Conservation (phyloP, 306 rosid genomes). For the Vicia faba region DNA sequence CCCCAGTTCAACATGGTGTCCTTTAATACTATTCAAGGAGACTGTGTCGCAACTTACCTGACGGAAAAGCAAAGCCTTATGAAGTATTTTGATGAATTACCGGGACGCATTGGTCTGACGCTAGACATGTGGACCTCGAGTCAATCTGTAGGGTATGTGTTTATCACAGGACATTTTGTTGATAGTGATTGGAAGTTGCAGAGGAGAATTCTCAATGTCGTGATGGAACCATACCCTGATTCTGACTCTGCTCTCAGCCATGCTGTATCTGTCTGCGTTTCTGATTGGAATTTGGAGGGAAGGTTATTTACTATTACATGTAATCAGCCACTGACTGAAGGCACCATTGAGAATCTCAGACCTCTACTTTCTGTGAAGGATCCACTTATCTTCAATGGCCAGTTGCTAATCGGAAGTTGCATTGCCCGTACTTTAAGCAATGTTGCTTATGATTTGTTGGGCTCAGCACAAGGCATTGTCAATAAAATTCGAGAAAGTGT, state of each 20-base stretch:
- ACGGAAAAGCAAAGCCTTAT: slow-evolving; percentile 65
- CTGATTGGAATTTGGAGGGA: slow-evolving; percentile 82
- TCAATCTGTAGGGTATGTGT: slow-evolving; percentile 82
- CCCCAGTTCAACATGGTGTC: slow-evolving; percentile 86
- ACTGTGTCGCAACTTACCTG: slow-evolving; percentile 81
- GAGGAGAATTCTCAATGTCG: slow-evolving; percentile 80
- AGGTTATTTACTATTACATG: slow-evolving; percentile 74
- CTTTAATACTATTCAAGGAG: slow-evolving; percentile 88
- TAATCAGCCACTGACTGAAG: slow-evolving; percentile 51
- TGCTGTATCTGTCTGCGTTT: slow-evolving; percentile 82
- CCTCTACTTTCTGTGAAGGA: slow-evolving; percentile 72
- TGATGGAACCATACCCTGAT: slow-evolving; percentile 90
- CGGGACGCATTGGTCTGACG: slow-evolving; percentile 86
- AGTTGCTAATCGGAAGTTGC: slow-evolving; percentile 70
- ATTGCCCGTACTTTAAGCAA: slow-evolving; percentile 72
- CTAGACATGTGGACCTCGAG: slow-evolving; percentile 79
- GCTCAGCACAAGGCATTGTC: slow-evolving; percentile 49
- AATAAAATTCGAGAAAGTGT: slow-evolving; percentile 73
- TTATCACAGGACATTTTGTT: slow-evolving; percentile 79
- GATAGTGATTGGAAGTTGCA: slow-evolving; percentile 88
- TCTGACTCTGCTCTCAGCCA: slow-evolving; percentile 74
- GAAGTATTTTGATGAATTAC: slow-evolving; percentile 66
- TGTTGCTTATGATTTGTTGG: slow-evolving; percentile 65
- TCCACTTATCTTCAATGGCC: slow-evolving; percentile 80
- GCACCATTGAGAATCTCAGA: slow-evolving; percentile 69